Conservation (phyloP, 2,329 filamentous ascomycete species). For the Cucurbitaria berberidis region DNA sequence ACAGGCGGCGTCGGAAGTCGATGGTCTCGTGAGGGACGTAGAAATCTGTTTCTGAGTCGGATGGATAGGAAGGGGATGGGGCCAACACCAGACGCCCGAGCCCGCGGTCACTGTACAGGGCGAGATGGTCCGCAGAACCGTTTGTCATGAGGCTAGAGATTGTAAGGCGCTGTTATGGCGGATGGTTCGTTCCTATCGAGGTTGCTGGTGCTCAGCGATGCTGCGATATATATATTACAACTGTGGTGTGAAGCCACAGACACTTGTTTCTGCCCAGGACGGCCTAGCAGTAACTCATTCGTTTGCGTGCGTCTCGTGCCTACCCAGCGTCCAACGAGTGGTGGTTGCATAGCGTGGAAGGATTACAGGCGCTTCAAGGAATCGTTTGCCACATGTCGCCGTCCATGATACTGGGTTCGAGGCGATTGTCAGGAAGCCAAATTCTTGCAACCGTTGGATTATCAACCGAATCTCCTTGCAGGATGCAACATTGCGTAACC, state of each 20-base stretch:
- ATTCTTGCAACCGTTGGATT: background rate
- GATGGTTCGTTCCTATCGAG: background rate
- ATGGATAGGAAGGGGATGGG: slow-evolving; percentile 12
- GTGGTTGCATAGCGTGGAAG: background rate
- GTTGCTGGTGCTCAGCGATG: background rate
- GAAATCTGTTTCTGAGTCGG: slow-evolving; percentile 27
- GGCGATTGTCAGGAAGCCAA: background rate
- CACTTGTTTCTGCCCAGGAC: background rate
- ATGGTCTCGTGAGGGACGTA: slow-evolving; percentile 5
- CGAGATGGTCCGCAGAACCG: slow-evolving; percentile 7
- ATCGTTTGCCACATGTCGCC: background rate
- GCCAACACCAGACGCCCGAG: slow-evolving; percentile 1
- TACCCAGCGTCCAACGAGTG: background rate
- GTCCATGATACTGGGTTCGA: background rate
- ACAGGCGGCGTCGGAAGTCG: slow-evolving; percentile 5
- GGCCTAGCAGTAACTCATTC: background rate
- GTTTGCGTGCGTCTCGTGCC: background rate
- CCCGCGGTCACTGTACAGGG: slow-evolving; percentile 17
- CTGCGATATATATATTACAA: background rate
- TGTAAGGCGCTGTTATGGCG: background rate
- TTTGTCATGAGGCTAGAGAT: slow-evolving; percentile 22
- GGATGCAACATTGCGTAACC: background rate
- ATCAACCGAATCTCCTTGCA: background rate
- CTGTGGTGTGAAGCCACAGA: background rate
- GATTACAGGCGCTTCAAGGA: background rate